These are phyloP conservation scores for Kingdonia uniflora DNA, from an alignment of 164 flowering plant species.

Conservation along the genomic window DNA sequence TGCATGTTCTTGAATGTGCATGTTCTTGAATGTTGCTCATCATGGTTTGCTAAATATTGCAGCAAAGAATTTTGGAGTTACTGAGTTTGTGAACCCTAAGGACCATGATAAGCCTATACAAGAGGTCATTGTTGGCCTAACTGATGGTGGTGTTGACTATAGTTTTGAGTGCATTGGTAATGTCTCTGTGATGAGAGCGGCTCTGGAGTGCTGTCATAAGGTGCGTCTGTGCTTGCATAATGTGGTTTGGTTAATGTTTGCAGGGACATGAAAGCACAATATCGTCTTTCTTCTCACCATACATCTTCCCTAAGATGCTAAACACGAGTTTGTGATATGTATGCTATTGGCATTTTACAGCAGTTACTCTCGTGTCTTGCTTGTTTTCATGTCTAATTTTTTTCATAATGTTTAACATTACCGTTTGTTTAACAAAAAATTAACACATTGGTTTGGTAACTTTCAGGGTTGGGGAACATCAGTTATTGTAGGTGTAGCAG, in stretches of 20 bases:
- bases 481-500: constrained; percentile 95
- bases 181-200: constrained; percentile 90
- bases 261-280: too few species aligned
- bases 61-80: constrained; percentile 93
- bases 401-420: too few species aligned
- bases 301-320: too few species aligned
- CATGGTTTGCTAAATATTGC: constrained; percentile 12
- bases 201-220: constrained; percentile 98
- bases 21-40: too few species aligned
- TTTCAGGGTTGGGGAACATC: constrained; percentile 97
- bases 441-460: neutral
- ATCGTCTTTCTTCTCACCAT: too few species aligned
- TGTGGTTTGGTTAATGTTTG: too few species aligned
- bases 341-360: too few species aligned
- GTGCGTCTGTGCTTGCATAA: constrained; percentile 23
- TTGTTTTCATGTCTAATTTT: too few species aligned
- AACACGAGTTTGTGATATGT: too few species aligned
- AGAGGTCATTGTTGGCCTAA: constrained; percentile 80
- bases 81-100: constrained; percentile 88
- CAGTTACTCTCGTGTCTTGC: too few species aligned
- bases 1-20: too few species aligned
- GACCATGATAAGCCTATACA: constrained; percentile 94
- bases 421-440: too few species aligned
- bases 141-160: constrained; percentile 99
- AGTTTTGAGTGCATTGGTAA: constrained; percentile 99